Percentiles rank a stretch among this genome's conserved stretches.
Conservation (phyloP, 2,329 filamentous ascomycete genomes). For the Ophiocordyceps camponoti-saundersi region DNA sequence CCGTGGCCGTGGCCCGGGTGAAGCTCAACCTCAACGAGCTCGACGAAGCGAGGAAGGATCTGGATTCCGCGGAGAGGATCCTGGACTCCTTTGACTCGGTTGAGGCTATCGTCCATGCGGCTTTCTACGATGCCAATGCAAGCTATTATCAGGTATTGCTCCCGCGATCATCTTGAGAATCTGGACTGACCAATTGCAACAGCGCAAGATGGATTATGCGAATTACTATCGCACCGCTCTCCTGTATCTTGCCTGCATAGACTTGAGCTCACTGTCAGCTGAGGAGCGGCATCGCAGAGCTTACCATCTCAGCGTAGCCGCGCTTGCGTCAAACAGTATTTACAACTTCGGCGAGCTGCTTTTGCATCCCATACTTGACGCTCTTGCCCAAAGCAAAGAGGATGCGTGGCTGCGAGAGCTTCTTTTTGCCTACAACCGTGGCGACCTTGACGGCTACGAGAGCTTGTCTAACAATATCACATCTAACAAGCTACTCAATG, state of each 20-base stretch:
- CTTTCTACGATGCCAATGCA: slow-evolving; percentile 90
- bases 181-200: not conserved
- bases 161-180: not conserved
- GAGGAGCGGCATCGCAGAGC: slow-evolving; percentile 68
- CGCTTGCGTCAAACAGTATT: slow-evolving; percentile 83
- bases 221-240: slow-evolving; percentile 96
- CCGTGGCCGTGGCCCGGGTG: slow-evolving; percentile 74
- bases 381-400: slow-evolving; percentile 49
- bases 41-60: slow-evolving; percentile 68
- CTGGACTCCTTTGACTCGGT: slow-evolving; percentile 88
- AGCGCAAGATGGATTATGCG: slow-evolving; percentile 75
- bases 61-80: slow-evolving; percentile 75
- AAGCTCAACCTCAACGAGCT: slow-evolving; percentile 67
- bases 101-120: slow-evolving; percentile 86
- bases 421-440: slow-evolving; percentile 95
- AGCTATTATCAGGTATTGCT: slow-evolving; percentile 65
- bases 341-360: slow-evolving; percentile 99
- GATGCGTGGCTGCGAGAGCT: slow-evolving; percentile 85
- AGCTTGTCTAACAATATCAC: slow-evolving; percentile 64
- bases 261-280: slow-evolving; percentile 55
- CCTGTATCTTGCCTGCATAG: slow-evolving; percentile 91
- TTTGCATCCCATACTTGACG: slow-evolving; percentile 86
- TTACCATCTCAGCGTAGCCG: slow-evolving; percentile 84
- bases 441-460: slow-evolving; percentile 78
- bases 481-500: slow-evolving; percentile 61